Evolutionary conservation across 2,329 filamentous ascomycete genomes (phyloP), one percentile per base, ranked within the genome.

Genomic region (Torrubiella hemipterigena): DNA sequence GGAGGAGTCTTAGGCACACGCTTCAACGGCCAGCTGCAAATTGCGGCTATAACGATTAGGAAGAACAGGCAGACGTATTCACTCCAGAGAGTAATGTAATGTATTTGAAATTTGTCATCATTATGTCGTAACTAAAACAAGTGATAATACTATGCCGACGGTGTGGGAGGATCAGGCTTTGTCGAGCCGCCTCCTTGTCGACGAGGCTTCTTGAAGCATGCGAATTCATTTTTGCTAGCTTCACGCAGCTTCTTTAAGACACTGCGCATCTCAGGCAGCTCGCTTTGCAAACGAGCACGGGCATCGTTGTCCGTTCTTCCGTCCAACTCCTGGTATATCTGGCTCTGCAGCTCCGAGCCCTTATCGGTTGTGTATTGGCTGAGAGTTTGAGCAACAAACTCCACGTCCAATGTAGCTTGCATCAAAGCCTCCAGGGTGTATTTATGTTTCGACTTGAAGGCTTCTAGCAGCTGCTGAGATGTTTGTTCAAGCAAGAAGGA

Each of bases 401-500:
- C 91, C 2, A 95, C 87, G 49, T 98, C 91, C 2, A 98, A 73
- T 0, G 91, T 98, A 2, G 93, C 93, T 58, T 98, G 93, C 78
- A 96, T 93, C 30, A 98, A 71, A 6, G 82, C 79, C 5, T 80
- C 67, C 1, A 98, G 74, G 2, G 76, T 70, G 57, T 91, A 96
- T 14, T 64, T 65, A 5, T 65, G 54, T 6, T 79, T 75, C 21
- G 52, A 70, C 65, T 60, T 63, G 65, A 96, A 94, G 0, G 84
- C 78, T 17, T 79, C 71, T 12, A 95, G 75, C n/a, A 96, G 75
- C 38, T 86, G 77, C 6, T 70, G 61, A 9, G 81, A 89, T 9
- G 81, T 71, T 47, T 86, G 75, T 50, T 94, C 86, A 23, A 96
- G 75, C 19, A 96, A 69, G 51, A 89, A 81, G 2, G 84, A 86